phyloP scores from a whole-genome alignment of 2,329 filamentous ascomycete genomes.

The Cytospora piceicola region DNA sequence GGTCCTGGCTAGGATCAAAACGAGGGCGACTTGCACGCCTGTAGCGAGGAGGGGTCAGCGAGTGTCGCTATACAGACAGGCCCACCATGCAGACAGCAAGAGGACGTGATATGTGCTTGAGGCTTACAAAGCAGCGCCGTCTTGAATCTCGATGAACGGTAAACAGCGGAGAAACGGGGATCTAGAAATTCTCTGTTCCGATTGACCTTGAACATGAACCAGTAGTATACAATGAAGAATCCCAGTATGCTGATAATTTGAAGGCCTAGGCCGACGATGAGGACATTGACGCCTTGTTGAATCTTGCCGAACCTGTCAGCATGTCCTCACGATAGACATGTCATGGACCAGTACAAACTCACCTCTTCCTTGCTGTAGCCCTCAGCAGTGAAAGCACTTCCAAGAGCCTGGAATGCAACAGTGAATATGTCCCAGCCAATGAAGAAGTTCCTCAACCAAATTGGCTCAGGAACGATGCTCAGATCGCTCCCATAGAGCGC shows the following conservation, averaged over 20 bases:
- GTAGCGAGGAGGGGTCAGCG: neutral
- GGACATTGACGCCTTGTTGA: constrained; percentile 42
- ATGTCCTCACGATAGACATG: constrained; percentile 13
- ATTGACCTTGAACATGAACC: constrained; percentile 46
- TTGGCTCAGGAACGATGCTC: constrained; percentile 41
- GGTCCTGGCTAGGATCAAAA: constrained; percentile 47
- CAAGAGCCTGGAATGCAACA: constrained; percentile 43
- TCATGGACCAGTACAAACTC: constrained; percentile 31
- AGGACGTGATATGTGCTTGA: constrained; percentile 40
- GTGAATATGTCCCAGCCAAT: constrained; percentile 41
- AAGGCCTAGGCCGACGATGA: constrained; percentile 50
- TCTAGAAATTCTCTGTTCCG: constrained; percentile 46
- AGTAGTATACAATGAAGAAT: constrained; percentile 46
- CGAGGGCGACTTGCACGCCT: constrained; percentile 45
- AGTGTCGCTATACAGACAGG: neutral
- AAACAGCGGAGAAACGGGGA: constrained; percentile 44
- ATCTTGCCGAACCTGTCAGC: constrained; percentile 34
- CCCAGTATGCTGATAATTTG: constrained; percentile 47
- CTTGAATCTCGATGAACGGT: constrained; percentile 48
- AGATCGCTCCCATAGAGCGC: constrained; percentile 51
- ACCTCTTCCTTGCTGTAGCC: constrained; percentile 43
- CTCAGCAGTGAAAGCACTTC: constrained; percentile 45
- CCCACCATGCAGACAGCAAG: constrained; percentile 32
- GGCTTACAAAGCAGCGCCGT: constrained; percentile 50
- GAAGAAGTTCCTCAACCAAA: constrained; percentile 42